Conservation (phyloP, 164 flowering plant species). For the Stephania japonica region DNA sequence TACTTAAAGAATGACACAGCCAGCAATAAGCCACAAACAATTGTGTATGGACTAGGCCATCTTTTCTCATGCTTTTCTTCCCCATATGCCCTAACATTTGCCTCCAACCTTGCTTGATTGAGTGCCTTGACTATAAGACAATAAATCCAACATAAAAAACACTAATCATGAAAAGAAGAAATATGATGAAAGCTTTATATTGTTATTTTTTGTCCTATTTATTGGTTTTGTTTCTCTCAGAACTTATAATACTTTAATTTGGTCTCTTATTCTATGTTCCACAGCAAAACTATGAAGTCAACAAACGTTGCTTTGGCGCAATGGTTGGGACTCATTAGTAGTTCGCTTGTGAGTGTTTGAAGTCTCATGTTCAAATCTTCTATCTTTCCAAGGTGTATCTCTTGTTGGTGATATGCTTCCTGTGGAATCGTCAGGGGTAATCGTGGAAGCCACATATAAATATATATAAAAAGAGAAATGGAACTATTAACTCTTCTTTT, state of each 20-base stretch:
- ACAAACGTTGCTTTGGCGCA: neutral
- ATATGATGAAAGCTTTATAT: neutral
- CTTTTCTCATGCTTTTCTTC: conserved; percentile 28
- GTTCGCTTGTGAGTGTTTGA: no score
- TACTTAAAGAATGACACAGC: conserved; percentile 43
- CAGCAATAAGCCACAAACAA: conserved; percentile 52
- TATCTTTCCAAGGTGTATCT: no score
- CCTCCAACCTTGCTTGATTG: conserved; percentile 78
- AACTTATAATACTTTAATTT: neutral
- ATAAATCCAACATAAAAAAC: neutral
- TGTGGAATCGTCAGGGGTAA: no score
- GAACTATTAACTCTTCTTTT: no score
- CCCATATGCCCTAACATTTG: conserved; percentile 55
- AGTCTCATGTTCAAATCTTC: no score
- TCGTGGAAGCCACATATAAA: no score
- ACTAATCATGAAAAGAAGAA: neutral
- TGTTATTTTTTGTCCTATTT: neutral
- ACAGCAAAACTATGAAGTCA: neutral
- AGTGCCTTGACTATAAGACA: conserved; percentile 53
- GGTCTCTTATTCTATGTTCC: neutral
- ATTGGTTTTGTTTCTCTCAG: neutral
- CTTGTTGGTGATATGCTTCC: no score
- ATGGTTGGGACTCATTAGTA: no score
- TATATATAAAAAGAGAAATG: no score
- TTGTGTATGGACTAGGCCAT: conserved; percentile 82